Percentiles rank a stretch among this genome's conserved stretches.
Conservation (phyloP, 2,329 filamentous ascomycete genomes). For the Venturia carpophila region DNA sequence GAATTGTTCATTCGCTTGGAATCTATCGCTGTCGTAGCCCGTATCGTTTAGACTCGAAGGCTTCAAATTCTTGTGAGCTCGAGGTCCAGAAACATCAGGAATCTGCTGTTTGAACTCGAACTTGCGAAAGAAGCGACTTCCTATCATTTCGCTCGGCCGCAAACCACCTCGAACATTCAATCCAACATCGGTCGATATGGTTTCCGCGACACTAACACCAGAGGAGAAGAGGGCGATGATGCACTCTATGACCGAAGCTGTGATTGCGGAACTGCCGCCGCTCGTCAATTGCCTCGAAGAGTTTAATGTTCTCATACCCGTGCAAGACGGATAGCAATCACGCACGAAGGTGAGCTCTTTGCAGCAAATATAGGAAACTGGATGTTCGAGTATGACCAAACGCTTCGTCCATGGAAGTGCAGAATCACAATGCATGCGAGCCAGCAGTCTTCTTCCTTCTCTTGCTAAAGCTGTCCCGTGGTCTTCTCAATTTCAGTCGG, state of each 20-base stretch:
- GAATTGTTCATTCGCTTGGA: not conserved
- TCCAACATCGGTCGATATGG: not conserved
- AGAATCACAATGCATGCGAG: too few relatives aligned
- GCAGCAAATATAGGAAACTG: too few relatives aligned
- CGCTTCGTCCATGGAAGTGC: too few relatives aligned
- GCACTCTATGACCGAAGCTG: not conserved
- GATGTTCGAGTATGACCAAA: not conserved
- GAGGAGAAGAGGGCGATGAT: not conserved
- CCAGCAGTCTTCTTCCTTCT: too few relatives aligned
- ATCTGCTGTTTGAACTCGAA: not conserved
- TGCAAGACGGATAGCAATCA: constrained; percentile 5
- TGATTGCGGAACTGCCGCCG: not conserved
- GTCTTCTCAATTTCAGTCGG: too few relatives aligned
- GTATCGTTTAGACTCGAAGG: too few relatives aligned
- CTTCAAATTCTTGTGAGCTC: too few relatives aligned
- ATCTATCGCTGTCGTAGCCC: not conserved
- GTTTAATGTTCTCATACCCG: not conserved
- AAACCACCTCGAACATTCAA: not conserved
- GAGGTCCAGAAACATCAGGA: too few relatives aligned
- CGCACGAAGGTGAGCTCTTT: not conserved
- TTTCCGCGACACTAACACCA: not conserved
- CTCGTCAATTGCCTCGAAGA: not conserved
- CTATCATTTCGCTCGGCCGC: not conserved
- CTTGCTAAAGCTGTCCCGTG: too few relatives aligned
- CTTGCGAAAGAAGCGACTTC: not conserved